Percentiles rank a stretch among this genome's conserved stretches.
Evolutionary conservation across 2,329 filamentous ascomycete species (phyloP).

Genomic region (Tothia fuscella): DNA sequence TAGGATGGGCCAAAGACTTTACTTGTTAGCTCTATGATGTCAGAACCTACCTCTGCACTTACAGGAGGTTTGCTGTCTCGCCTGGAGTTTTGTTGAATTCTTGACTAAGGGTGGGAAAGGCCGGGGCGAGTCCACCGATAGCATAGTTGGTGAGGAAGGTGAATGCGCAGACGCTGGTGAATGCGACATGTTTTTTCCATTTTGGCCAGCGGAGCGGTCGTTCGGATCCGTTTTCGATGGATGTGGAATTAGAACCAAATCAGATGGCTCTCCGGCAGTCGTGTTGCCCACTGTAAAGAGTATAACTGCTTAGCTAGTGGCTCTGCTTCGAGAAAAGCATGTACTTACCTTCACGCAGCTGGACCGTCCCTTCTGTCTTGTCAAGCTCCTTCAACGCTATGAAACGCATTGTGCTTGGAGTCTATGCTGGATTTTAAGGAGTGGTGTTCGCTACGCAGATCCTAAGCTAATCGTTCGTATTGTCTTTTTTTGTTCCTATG

Average conservation of each 20-base stretch:
- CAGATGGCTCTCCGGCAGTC: slow-evolving; percentile 12
- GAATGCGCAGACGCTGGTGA: slow-evolving; percentile 37
- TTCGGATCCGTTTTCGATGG: slow-evolving; percentile 34
- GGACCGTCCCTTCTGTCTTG: slow-evolving; percentile 27
- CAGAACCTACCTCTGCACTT: too few relatives aligned
- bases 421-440: slow-evolving; percentile 12
- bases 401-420: too few relatives aligned
- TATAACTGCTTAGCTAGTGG: neutral
- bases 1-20: slow-evolving; percentile 31
- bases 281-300: slow-evolving; percentile 11
- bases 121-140: slow-evolving; percentile 32
- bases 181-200: slow-evolving; percentile 32
- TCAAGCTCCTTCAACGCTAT: slow-evolving; percentile 25
- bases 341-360: slow-evolving; percentile 19
- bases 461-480: too few relatives aligned
- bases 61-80: slow-evolving; percentile 30
- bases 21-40: too few relatives aligned
- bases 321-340: neutral
- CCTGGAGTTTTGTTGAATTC: slow-evolving; percentile 36
- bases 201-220: slow-evolving; percentile 36
- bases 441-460: neutral
- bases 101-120: slow-evolving; percentile 31
- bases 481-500: too few relatives aligned
- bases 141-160: slow-evolving; percentile 39
- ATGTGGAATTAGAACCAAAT: slow-evolving; percentile 34